These are phyloP conservation scores for Carpinus viminea DNA, from an alignment of 306 rosid genomes.

Conservation along the genomic window DNA sequence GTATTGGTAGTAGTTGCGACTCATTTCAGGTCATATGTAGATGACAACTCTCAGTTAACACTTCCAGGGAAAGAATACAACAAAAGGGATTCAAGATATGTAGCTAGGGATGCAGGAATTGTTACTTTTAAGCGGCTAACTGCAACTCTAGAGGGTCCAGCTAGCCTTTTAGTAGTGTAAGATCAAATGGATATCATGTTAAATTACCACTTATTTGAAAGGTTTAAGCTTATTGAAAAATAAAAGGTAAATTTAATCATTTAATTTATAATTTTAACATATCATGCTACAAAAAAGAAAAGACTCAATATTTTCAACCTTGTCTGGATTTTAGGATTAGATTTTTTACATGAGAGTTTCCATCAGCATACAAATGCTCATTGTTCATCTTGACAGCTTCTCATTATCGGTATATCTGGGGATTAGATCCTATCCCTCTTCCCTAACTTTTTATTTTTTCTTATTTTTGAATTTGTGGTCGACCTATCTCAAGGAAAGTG, in stretches of 20 bases:
- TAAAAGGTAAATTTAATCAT: too few relatives aligned
- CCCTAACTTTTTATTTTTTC: background rate
- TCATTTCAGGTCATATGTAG: conserved; percentile 2
- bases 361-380: background rate
- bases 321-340: background rate
- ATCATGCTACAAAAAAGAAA: conserved; percentile 4
- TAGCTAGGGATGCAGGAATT: conserved; percentile 62
- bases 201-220: too few relatives aligned
- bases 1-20: conserved; percentile 2
- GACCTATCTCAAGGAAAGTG: too few relatives aligned
- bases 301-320: background rate
- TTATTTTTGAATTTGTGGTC: too few relatives aligned
- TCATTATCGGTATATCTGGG: background rate
- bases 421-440: background rate
- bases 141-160: conserved; percentile 80
- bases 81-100: conserved; percentile 97
- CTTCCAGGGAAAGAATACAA: conserved; percentile 93
- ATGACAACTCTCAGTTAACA: conserved; percentile 7
- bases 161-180: conserved; percentile 81
- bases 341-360: background rate
- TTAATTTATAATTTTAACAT: too few relatives aligned
- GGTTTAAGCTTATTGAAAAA: too few relatives aligned
- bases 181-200: conserved; percentile 30
- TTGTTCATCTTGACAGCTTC: background rate
- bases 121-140: conserved; percentile 79